Conservation (phyloP, 176 grass and related monocot species). For the Oryza glaberrima region DNA sequence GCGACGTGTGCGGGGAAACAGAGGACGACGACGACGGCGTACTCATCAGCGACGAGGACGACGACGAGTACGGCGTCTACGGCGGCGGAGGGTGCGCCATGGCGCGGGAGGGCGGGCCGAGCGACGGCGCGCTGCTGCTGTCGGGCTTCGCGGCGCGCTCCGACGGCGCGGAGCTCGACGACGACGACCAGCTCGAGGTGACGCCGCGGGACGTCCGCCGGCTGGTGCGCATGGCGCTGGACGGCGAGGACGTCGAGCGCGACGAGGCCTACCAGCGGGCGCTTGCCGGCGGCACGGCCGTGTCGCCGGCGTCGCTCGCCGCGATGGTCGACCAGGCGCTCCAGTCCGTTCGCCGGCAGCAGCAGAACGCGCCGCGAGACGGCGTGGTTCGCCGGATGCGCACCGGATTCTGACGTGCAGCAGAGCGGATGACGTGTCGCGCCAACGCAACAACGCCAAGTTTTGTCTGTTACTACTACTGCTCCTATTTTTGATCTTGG, state of each 20-base stretch:
- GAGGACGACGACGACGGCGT: neutral
- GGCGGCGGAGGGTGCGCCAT: neutral
- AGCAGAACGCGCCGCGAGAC: neutral
- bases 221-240: conserved; percentile 11
- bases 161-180: conserved; percentile 23
- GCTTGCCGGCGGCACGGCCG: neutral
- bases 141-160: neutral
- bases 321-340: conserved; percentile 26
- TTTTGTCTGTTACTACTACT: too few relatives aligned
- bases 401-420: neutral
- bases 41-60: neutral
- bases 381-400: neutral
- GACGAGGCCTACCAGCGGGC: conserved; percentile 33
- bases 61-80: neutral
- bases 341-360: neutral
- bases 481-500: too few relatives aligned
- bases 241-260: neutral
- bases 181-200: conserved; percentile 15
- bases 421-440: neutral
- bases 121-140: neutral
- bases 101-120: neutral
- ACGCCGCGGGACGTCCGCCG: neutral
- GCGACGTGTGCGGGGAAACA: neutral
- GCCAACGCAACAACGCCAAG: too few relatives aligned
- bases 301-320: conserved; percentile 8